These are phyloP conservation scores for Nicotiana otophora DNA, from an alignment of 257 asterid species.

Conservation along the genomic window DNA sequence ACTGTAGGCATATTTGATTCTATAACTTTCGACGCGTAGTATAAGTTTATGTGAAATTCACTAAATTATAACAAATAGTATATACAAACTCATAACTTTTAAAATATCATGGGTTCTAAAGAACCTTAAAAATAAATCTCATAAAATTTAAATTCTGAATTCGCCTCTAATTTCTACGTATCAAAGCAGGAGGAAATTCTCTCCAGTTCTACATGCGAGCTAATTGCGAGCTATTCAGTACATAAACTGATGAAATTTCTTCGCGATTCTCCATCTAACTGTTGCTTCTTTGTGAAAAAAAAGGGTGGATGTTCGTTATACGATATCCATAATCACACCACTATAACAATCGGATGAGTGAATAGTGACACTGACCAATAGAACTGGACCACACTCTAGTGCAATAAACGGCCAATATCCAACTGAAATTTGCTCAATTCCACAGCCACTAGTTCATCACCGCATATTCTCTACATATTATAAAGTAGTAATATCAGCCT, in stretches of 20 bases:
- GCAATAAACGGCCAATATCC: background rate
- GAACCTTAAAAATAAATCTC: rapidly evolving
- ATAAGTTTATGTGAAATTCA: too few species aligned
- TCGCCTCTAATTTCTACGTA: too few species aligned
- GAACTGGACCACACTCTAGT: background rate
- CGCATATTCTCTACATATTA: background rate
- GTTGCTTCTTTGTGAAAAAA: background rate
- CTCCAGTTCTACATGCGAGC: background rate
- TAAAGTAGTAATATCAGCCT: background rate
- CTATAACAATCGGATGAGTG: background rate
- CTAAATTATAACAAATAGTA: too few species aligned
- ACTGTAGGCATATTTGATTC: too few species aligned
- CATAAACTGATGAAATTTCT: too few species aligned
- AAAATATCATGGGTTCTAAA: too few species aligned
- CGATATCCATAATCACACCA: background rate
- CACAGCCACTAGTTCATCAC: background rate
- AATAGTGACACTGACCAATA: background rate
- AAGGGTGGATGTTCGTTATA: background rate
- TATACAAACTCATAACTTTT: too few species aligned
- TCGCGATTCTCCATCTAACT: too few species aligned
- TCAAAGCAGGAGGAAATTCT: background rate
- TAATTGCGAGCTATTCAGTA: background rate
- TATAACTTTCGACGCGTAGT: too few species aligned
- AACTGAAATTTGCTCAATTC: background rate
- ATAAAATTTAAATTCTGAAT: too few species aligned